phyloP scores from a whole-genome alignment of 2,329 filamentous ascomycete genomes.

The Trichoderma citrinoviride region DNA sequence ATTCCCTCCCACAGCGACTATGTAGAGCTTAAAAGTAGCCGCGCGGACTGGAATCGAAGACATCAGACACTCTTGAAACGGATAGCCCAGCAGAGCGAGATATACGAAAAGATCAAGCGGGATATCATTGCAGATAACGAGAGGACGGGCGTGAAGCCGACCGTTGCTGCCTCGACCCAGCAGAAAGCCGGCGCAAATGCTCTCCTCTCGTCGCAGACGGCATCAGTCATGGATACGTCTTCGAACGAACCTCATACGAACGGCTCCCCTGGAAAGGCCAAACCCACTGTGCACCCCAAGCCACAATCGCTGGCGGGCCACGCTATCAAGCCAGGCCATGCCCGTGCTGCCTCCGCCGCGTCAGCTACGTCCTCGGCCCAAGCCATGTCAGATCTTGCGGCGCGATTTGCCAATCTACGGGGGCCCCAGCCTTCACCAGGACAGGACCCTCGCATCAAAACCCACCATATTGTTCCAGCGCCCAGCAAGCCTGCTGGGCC shows the following conservation, averaged over 20 bases:
- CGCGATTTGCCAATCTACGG: constrained; percentile 58
- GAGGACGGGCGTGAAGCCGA: constrained; percentile 56
- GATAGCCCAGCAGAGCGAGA: constrained; percentile 46
- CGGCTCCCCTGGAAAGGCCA: constrained; percentile 36
- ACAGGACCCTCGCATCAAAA: constrained; percentile 54
- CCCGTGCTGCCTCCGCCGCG: constrained; percentile 30
- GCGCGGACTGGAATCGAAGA: constrained; percentile 45
- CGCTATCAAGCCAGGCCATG: constrained; percentile 38
- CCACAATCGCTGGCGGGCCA: constrained; percentile 65
- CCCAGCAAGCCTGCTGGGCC: constrained; percentile 43
- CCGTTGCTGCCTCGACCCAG: constrained; percentile 23
- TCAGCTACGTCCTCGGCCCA: constrained; percentile 33
- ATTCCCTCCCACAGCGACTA: constrained; percentile 77
- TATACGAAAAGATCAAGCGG: constrained; percentile 57
- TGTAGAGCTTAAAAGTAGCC: constrained; percentile 58
- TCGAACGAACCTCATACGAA: constrained; percentile 21
- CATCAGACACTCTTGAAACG: constrained; percentile 52
- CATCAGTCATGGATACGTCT: background rate
- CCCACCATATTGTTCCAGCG: constrained; percentile 43
- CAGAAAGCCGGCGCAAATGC: constrained; percentile 16
- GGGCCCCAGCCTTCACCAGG: constrained; percentile 40
- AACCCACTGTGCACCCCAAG: constrained; percentile 60
- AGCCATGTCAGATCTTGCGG: constrained; percentile 49
- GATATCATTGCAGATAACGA: constrained; percentile 63
- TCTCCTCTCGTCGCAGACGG: constrained; percentile 20